A percentile compares a stretch with the other conserved stretches of the same genome.
phyloP scores from a whole-genome alignment of 176 grass and related monocot genomes.

The Eremochloa ophiuroides region DNA sequence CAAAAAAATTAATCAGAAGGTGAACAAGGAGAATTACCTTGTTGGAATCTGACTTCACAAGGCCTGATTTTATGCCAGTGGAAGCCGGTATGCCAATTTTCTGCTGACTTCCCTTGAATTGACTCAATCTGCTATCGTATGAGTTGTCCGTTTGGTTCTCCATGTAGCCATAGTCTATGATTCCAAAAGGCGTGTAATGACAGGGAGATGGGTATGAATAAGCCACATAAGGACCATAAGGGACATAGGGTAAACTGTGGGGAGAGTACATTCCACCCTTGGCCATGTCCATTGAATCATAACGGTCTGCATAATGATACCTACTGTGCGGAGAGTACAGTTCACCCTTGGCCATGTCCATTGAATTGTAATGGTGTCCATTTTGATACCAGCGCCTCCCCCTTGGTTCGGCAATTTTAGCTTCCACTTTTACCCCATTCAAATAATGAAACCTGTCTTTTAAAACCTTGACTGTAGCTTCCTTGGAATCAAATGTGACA shows the following conservation, averaged over 20 bases:
- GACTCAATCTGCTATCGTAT: background rate
- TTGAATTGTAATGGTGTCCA: background rate
- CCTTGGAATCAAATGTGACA: slow-evolving; percentile 46
- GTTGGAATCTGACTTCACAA: slow-evolving; percentile 24
- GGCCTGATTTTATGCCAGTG: background rate
- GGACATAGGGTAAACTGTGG: background rate
- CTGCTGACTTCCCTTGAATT: background rate
- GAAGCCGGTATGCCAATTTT: background rate
- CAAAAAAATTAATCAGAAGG: background rate
- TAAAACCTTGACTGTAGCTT: slow-evolving; percentile 37
- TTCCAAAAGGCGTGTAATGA: background rate
- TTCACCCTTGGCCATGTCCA: background rate
- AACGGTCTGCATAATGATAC: too few species aligned
- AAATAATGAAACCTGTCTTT: slow-evolving; percentile 44
- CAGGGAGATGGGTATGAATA: background rate
- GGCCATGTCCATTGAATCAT: background rate
- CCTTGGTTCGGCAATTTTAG: slow-evolving; percentile 41
- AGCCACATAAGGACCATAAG: background rate
- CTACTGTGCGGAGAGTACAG: background rate
- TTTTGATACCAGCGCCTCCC: background rate
- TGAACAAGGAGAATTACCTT: background rate
- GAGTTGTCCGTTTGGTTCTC: background rate
- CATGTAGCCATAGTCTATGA: background rate
- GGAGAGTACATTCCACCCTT: background rate
- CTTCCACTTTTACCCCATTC: slow-evolving; percentile 44